Base-by-base conservation (phyloP, 2,329 filamentous ascomycete genomes). In the Lecanicillium sp. region DNA sequence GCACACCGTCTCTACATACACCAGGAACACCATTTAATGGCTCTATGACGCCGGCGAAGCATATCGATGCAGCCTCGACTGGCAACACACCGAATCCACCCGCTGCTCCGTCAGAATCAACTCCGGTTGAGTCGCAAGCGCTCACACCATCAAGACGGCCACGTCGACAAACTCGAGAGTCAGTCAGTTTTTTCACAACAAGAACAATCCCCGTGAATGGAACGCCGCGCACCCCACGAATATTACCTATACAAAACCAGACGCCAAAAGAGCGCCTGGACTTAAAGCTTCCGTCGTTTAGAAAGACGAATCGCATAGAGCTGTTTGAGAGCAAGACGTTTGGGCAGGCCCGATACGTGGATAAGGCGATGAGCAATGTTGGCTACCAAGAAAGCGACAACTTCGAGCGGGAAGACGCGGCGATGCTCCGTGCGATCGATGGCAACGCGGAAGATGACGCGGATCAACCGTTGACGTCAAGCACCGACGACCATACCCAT, bases 371-470 rank as follows among this genome's bases (percentile, higher is more conserved):
- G 89, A 89, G 89, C 50, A 90, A 87, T 52, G 85, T 95, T 33
- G 90, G 90, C 37, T 96, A 95, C 55, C 90, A 95, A 62, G 88
- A 95, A 63, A 95, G 84, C 51, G 90, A 96, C 61, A 72, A 89
- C 42, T 96, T 88, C 55, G 70, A 85, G 37, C 80, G 85, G 33
- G 83, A 86, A 5, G 83, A 89, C 38, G 75, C 77, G 43, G 80
- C 74, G 37, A 69, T 94, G 43, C 76, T 82, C 51, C 80, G 80
- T 55, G 73, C 75, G 16, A 69, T 64, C 18, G 78, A 82, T 48
- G 62, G 63, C 19, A 75, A 73, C 38, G 58, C 72, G 22, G 77
- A 81, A 35, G 77, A 81, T 34, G 78, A 81, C 29, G 49, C 59
- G 3, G 76, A 80, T 15, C 60, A 68, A 32, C 57, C 62, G 3